phyloP scores from a whole-genome alignment of 164 flowering plant species.

The Aristolochia contorta region DNA sequence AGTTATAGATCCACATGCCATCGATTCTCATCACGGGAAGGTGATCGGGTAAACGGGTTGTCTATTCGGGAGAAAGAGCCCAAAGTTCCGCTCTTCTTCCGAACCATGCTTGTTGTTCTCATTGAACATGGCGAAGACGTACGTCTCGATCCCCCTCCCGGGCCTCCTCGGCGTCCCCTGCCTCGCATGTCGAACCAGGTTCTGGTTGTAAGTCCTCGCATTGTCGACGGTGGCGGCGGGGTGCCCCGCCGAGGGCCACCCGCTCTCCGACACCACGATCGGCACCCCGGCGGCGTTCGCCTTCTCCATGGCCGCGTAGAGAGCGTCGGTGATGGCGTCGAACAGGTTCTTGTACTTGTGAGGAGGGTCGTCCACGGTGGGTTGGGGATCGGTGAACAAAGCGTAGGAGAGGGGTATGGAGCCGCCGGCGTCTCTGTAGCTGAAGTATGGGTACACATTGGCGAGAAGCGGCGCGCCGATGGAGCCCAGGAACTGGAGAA shows the following conservation, averaged over 20 bases:
- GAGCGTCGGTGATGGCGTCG: neutral
- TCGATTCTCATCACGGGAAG: neutral
- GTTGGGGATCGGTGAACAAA: neutral
- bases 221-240: conserved; percentile 2
- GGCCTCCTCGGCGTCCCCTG: conserved; percentile 11
- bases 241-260: conserved; percentile 11
- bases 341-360: neutral
- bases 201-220: conserved; percentile 12
- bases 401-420: neutral
- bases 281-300: neutral
- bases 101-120: conserved; percentile 8
- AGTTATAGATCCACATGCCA: no score
- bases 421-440: neutral
- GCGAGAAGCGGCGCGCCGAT: conserved; percentile 4
- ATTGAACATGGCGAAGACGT: conserved; percentile 1
- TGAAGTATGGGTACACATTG: conserved; percentile 9
- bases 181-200: conserved; percentile 6
- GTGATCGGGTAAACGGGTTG: conserved; percentile 7
- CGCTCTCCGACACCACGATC: conserved; percentile 11
- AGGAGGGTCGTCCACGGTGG: neutral
- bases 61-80: conserved; percentile 12
- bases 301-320: conserved; percentile 10
- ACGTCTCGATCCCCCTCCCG: conserved; percentile 5
- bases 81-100: conserved; percentile 8
- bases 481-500: conserved; percentile 5